These are phyloP conservation scores for Eucalyptus globulus DNA, from an alignment of 345 rosid species.

Conservation along the genomic window DNA sequence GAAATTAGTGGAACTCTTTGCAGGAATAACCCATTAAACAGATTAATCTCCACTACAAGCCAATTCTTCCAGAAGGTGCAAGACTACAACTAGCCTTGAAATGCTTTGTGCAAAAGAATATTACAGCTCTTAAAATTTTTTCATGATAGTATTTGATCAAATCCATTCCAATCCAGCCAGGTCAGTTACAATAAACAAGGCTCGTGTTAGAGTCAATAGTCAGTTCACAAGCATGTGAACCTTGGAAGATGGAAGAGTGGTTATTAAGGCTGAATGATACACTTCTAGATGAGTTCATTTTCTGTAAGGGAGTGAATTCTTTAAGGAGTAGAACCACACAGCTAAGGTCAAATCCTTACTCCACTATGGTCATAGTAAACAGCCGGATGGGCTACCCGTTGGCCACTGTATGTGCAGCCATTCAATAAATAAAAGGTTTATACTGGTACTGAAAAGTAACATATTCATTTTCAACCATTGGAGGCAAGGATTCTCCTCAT, in stretches of 20 bases:
- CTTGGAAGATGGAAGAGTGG: neutral
- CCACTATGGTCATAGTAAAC: neutral
- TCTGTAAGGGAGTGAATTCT: neutral
- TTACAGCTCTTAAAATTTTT: neutral
- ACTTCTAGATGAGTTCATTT: neutral
- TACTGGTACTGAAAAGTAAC: too few relatives aligned
- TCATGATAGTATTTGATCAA: neutral
- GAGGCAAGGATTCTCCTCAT: too few relatives aligned
- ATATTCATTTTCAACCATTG: too few relatives aligned
- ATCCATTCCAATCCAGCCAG: neutral
- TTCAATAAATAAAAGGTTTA: too few relatives aligned
- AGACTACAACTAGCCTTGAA: neutral
- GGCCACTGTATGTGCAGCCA: too few relatives aligned
- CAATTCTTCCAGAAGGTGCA: neutral
- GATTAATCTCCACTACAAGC: neutral
- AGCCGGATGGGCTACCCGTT: too few relatives aligned
- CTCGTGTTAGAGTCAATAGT: neutral
- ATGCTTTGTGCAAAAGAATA: neutral
- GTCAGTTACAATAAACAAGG: neutral
- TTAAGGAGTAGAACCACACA: neutral
- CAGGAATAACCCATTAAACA: neutral
- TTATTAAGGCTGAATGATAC: neutral
- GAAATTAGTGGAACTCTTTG: neutral
- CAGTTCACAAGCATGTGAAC: neutral
- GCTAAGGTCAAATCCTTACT: neutral